A percentile compares a stretch with the other conserved stretches of the same genome.
Evolutionary conservation across 352 stramenopile genomes (phyloP).

Genomic region (Blastocystis sp.): DNA sequence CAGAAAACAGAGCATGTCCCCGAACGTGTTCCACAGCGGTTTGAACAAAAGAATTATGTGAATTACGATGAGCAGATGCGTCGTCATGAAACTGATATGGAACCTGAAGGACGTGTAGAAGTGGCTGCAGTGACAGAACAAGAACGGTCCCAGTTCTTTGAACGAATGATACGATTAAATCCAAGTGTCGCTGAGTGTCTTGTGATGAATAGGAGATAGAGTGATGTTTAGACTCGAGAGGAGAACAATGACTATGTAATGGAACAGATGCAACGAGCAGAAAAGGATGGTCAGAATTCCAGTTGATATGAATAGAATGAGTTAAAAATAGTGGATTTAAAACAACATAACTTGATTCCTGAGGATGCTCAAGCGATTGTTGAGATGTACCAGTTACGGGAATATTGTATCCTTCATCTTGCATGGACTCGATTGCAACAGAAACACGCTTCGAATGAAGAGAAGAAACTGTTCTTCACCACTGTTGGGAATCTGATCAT

Average conservation of each 20-base stretch:
- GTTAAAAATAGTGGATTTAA: constrained; percentile 18
- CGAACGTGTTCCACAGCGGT: neutral
- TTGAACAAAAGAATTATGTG: neutral
- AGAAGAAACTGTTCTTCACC: neutral
- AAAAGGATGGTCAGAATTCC: neutral
- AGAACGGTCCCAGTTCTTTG: neutral
- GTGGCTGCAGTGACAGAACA: neutral
- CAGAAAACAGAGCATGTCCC: neutral
- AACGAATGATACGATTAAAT: neutral
- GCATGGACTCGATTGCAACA: neutral
- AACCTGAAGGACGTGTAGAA: neutral
- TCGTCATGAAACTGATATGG: neutral
- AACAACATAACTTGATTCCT: constrained; percentile 26
- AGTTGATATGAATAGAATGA: neutral
- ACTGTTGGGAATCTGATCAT: constrained; percentile 14
- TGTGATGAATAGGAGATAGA: neutral
- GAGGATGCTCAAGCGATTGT: constrained; percentile 8
- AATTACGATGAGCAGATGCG: constrained; percentile 23
- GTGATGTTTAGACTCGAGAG: neutral
- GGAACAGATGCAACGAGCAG: constrained; percentile 6
- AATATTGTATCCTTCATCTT: constrained; percentile 49
- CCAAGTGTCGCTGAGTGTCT: neutral
- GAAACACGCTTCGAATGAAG: neutral
- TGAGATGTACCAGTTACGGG: neutral
- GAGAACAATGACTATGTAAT: constrained; percentile 51